phyloP scores from a whole-genome alignment of 768 basidiomycete species.

The Mycena rosella region DNA sequence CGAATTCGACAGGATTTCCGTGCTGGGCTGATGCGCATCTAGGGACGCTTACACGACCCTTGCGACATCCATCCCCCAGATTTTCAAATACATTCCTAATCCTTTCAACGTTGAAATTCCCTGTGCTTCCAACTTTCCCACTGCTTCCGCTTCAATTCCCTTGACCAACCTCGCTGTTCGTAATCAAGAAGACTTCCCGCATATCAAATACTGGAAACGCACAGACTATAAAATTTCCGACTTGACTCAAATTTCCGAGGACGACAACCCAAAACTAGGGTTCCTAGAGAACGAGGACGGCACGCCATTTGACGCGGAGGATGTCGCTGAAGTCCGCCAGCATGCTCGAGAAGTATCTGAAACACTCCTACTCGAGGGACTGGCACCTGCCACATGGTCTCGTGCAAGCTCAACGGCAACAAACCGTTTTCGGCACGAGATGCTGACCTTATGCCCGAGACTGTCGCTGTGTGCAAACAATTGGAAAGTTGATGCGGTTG shows the following conservation, averaged over 20 bases:
- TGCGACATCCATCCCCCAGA: too few relatives aligned
- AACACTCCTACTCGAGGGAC: not conserved
- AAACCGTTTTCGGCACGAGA: not conserved
- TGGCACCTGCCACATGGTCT: conserved; percentile 5
- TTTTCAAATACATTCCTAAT: too few relatives aligned
- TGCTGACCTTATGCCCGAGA: not conserved
- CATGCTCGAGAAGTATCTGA: not conserved
- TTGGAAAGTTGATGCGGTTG: conserved; percentile 7
- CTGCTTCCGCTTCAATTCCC: too few relatives aligned
- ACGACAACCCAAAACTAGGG: not conserved
- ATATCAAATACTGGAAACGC: too few relatives aligned
- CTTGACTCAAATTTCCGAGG: not conserved
- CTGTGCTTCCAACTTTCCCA: too few relatives aligned
- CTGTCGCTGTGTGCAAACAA: not conserved
- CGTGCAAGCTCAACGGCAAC: not conserved
- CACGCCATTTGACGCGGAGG: not conserved
- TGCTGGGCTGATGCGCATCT: too few relatives aligned
- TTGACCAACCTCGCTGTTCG: too few relatives aligned
- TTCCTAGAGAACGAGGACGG: conserved; percentile 13
- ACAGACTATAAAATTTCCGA: not conserved
- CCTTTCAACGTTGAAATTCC: too few relatives aligned
- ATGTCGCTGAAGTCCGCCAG: not conserved
- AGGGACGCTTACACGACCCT: too few relatives aligned
- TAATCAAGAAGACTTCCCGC: too few relatives aligned
- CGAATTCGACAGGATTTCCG: too few relatives aligned